A percentile compares a stretch with the other conserved stretches of the same genome.
phyloP scores from a whole-genome alignment of 768 basidiomycete genomes.

The Collybia sordida region DNA sequence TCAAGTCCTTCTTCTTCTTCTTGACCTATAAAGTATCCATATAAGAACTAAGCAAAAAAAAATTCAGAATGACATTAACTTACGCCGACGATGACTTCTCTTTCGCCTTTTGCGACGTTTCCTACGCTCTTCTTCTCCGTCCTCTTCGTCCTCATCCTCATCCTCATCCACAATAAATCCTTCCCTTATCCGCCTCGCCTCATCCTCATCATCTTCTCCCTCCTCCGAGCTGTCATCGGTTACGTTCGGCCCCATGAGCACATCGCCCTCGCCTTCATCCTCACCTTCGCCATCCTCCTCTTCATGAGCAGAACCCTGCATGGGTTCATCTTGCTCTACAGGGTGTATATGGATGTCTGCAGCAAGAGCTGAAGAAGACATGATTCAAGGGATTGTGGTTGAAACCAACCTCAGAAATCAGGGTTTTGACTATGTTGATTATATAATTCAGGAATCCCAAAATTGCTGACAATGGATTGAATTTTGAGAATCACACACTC shows the following conservation, averaged over 20 bases:
- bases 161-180: constrained; percentile 93
- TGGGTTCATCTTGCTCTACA: constrained; percentile 47
- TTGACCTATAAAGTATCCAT: constrained; percentile 24
- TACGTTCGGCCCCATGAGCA: constrained; percentile 43
- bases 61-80: constrained; percentile 15
- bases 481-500: too few relatives aligned
- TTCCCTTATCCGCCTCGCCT: constrained; percentile 73
- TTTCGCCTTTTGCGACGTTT: constrained; percentile 67
- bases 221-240: constrained; percentile 89
- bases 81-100: constrained; percentile 59
- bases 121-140: constrained; percentile 57
- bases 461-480: too few relatives aligned
- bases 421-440: not conserved
- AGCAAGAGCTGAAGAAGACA: constrained; percentile 50
- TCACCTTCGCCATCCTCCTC: constrained; percentile 38
- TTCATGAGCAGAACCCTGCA: constrained; percentile 53
- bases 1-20: constrained; percentile 74
- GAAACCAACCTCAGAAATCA: too few relatives aligned
- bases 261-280: constrained; percentile 54
- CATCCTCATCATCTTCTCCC: constrained; percentile 89
- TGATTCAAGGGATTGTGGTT: constrained; percentile 24
- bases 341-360: constrained; percentile 32
- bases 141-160: constrained; percentile 83
- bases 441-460: not conserved
- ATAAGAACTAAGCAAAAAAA: constrained; percentile 3